Conservation (phyloP, 1,284 basidiomycete genomes). For the Tranzscheliella williamsii region DNA sequence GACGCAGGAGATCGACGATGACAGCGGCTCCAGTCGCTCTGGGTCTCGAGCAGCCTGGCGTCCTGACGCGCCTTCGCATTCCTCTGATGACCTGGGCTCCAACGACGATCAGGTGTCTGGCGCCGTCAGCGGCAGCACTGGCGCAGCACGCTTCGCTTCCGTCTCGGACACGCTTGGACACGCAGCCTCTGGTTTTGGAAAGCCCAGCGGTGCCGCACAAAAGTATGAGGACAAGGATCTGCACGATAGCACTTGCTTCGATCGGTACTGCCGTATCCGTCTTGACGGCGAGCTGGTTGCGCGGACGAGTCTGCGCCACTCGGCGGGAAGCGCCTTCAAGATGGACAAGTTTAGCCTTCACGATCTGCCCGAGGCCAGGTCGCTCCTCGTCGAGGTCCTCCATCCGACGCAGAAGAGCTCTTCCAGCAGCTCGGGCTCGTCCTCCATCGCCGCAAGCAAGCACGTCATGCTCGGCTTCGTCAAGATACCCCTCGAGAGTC, state of each 20-base stretch:
- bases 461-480: conserved; percentile 41
- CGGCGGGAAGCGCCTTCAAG: conserved; percentile 11
- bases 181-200: neutral
- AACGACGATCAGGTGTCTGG: conserved; percentile 8
- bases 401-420: conserved; percentile 21
- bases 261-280: conserved; percentile 45
- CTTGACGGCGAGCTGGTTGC: conserved; percentile 44
- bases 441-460: conserved; percentile 13
- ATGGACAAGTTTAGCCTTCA: conserved; percentile 42
- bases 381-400: conserved; percentile 43
- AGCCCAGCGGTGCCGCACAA: conserved; percentile 3
- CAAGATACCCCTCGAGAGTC: conserved; percentile 47
- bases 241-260: conserved; percentile 23
- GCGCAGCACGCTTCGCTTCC: conserved; percentile 13
- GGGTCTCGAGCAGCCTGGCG: conserved; percentile 13
- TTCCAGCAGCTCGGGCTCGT: conserved; percentile 13
- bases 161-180: neutral
- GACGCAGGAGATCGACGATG: conserved; percentile 6
- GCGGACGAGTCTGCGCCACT: conserved; percentile 27
- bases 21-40: conserved; percentile 17
- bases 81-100: conserved; percentile 12
- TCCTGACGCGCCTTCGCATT: conserved; percentile 6
- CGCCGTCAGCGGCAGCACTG: conserved; percentile 20
- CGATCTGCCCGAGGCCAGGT: conserved; percentile 31
- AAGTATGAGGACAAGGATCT: conserved; percentile 25